Evolutionary conservation across 208 protist genomes (phyloP).

Genomic region (Leishmania amazonensis): DNA sequence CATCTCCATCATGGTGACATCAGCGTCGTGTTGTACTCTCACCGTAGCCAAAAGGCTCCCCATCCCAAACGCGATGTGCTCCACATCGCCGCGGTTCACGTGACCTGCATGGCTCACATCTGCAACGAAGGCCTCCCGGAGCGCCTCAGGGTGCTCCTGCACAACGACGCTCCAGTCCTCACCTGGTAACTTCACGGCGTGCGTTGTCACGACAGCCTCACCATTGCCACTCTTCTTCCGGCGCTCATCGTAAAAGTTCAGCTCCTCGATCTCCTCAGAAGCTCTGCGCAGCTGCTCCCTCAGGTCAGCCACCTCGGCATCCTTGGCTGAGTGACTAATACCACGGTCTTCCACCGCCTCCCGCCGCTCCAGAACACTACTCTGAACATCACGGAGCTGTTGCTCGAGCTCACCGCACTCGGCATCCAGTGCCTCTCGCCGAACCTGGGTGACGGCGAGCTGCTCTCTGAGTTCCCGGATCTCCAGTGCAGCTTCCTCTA

Average conservation of each 20-base stretch:
- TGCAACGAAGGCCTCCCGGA: not conserved
- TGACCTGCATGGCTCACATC: not conserved
- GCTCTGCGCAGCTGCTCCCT: not conserved
- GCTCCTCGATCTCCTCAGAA: not conserved
- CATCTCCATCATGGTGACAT: not conserved
- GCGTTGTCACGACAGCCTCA: not conserved
- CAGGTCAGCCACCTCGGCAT: too few species aligned
- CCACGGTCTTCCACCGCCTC: not conserved
- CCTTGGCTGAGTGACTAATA: too few species aligned
- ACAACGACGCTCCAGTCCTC: not conserved
- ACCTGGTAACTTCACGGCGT: not conserved
- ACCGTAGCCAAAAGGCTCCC: not conserved
- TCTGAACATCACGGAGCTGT: not conserved
- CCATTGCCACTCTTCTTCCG: not conserved
- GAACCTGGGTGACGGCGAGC: not conserved
- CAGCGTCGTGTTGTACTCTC: not conserved
- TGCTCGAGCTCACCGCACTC: not conserved
- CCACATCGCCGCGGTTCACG: not conserved
- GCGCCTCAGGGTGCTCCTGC: not conserved
- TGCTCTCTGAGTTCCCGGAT: not conserved
- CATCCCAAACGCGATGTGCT: not conserved
- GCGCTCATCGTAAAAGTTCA: not conserved
- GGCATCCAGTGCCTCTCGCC: not conserved
- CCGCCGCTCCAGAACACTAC: not conserved
- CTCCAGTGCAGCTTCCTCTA: too few species aligned